Percentiles rank a stretch among this genome's conserved stretches.
These are phyloP conservation scores for Lachnellula arida DNA, from an alignment of 2,329 filamentous ascomycete genomes.

Conservation along the genomic window DNA sequence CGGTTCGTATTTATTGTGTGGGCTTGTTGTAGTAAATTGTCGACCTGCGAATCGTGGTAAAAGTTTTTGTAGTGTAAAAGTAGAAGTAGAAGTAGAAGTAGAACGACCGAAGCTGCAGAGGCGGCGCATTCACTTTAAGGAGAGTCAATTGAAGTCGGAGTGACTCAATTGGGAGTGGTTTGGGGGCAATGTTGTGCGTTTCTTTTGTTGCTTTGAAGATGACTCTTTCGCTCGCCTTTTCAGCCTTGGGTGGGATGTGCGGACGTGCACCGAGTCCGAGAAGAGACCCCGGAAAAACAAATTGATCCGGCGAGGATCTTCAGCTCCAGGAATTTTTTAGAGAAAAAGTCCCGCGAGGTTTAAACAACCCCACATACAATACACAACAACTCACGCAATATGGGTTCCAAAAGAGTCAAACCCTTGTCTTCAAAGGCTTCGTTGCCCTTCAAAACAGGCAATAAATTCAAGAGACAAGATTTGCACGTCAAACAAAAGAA, in stretches of 20 bases:
- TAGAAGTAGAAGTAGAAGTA: constrained; percentile 10
- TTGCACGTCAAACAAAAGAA: constrained; percentile 79
- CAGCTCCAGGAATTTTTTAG: not conserved
- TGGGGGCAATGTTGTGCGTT: not conserved
- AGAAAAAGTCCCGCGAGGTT: not conserved
- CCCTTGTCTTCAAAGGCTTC: constrained; percentile 39
- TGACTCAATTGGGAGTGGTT: constrained; percentile 12
- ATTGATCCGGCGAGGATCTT: no score
- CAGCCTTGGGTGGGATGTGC: not conserved
- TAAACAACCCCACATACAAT: not conserved
- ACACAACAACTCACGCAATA: constrained; percentile 29
- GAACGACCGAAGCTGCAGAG: constrained; percentile 36
- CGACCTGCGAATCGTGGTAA: constrained; percentile 24
- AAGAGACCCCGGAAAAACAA: no score
- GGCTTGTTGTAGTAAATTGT: constrained; percentile 37
- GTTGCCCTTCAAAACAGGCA: constrained; percentile 54
- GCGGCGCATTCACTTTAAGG: constrained; percentile 35
- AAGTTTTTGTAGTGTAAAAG: constrained; percentile 7
- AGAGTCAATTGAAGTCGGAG: constrained; percentile 25
- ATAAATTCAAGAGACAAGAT: constrained; percentile 75
- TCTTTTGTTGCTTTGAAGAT: not conserved
- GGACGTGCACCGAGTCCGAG: no score
- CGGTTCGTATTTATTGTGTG: constrained; percentile 32
- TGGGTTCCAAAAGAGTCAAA: constrained; percentile 45
- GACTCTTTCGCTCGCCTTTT: not conserved